A percentile compares a stretch with the other conserved stretches of the same genome.
phyloP scores from a whole-genome alignment of 2,329 filamentous ascomycete species.

The Alternaria brassicae region DNA sequence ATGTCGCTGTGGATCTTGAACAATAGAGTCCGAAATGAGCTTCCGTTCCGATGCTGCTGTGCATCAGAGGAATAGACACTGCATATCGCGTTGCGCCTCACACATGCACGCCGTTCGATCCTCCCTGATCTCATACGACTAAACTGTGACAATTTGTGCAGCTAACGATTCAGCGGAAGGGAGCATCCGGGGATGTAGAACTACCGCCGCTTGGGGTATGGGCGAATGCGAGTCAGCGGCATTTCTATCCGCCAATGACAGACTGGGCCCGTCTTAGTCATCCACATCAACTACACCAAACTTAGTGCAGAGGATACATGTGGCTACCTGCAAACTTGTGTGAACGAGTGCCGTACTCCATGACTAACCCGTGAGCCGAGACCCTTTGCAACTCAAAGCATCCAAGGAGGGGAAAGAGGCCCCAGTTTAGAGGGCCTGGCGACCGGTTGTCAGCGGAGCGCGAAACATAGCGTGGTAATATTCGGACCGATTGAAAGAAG shows the following conservation, averaged over 20 bases:
- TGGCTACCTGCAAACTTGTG: neutral
- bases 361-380: slow-evolving; percentile 3
- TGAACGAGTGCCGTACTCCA: neutral
- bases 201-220: neutral
- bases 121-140: neutral
- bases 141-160: neutral
- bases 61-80: neutral
- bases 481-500: slow-evolving; percentile 14
- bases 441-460: slow-evolving; percentile 10
- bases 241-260: neutral
- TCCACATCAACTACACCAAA: neutral
- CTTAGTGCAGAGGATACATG: neutral
- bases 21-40: neutral
- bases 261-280: neutral
- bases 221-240: slow-evolving; percentile 4
- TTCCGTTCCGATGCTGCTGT: neutral
- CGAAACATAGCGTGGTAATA: slow-evolving; percentile 17
- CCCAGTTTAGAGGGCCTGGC: slow-evolving; percentile 6
- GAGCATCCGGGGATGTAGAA: slow-evolving; percentile 2
- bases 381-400: neutral
- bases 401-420: slow-evolving; percentile 2
- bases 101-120: neutral
- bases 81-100: neutral
- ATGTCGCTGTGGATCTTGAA: neutral
- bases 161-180: neutral